Conservation (phyloP, 1,139 yeast species). For the Kodamaea anthophila region DNA sequence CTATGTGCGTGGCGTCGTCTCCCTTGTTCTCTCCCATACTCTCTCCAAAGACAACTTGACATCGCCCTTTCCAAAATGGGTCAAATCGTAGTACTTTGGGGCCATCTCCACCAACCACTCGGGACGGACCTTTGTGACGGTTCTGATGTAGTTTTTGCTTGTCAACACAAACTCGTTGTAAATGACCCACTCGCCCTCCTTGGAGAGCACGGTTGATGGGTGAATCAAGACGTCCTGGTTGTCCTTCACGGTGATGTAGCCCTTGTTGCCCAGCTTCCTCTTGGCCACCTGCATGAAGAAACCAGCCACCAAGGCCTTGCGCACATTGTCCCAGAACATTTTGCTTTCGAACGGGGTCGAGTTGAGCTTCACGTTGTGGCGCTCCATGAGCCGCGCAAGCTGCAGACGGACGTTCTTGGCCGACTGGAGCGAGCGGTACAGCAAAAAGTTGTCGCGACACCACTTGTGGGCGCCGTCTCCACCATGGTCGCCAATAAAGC, state of each 20-base stretch:
- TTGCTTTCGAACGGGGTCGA: conserved; percentile 65
- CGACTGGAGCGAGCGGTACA: conserved; percentile 72
- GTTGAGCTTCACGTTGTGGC: conserved; percentile 65
- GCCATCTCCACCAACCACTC: conserved; percentile 86
- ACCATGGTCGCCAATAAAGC: conserved; percentile 70
- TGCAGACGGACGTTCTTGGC: conserved; percentile 86
- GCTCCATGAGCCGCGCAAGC: conserved; percentile 75
- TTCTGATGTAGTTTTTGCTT: conserved; percentile 86
- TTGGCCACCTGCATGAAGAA: conserved; percentile 98
- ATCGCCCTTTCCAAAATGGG: conserved; percentile 75
- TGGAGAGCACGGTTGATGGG: conserved; percentile 84
- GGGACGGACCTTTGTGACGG: conserved; percentile 87
- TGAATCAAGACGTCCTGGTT: conserved; percentile 93
- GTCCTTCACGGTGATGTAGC: conserved; percentile 85
- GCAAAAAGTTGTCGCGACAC: conserved; percentile 88
- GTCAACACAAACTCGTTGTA: conserved; percentile 95
- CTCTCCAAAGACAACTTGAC: conserved; percentile 75
- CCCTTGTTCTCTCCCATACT: conserved; percentile 20
- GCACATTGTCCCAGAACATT: conserved; percentile 62
- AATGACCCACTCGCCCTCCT: conserved; percentile 86
- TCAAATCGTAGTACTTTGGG: conserved; percentile 75
- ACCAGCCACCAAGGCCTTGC: conserved; percentile 87
- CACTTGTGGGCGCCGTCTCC: conserved; percentile 61
- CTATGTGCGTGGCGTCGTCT: too few relatives aligned
- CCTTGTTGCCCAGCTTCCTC: conserved; percentile 63